phyloP scores from a whole-genome alignment of 495 filamentous ascomycete species.

The Lophiotrema nucula region DNA sequence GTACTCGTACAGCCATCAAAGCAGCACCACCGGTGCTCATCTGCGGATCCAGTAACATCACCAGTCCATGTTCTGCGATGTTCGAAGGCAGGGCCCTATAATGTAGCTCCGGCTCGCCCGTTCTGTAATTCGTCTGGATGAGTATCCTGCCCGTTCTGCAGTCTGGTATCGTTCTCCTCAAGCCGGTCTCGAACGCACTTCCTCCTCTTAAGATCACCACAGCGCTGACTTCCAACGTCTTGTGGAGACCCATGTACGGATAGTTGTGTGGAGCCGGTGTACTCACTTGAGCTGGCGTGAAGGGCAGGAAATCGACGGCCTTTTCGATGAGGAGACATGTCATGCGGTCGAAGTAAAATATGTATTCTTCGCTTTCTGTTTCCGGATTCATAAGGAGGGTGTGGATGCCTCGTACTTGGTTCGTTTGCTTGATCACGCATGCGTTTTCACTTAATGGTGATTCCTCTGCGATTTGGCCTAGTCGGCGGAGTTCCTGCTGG shows the following conservation, averaged over 20 bases:
- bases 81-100: slow-evolving; percentile 71
- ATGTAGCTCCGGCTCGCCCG: slow-evolving; percentile 88
- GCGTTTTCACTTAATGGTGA: slow-evolving; percentile 73
- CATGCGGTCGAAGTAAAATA: slow-evolving; percentile 93
- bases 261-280: slow-evolving; percentile 60
- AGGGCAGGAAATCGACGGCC: slow-evolving; percentile 70
- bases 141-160: slow-evolving; percentile 84
- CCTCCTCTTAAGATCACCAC: slow-evolving; percentile 88
- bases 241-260: slow-evolving; percentile 65
- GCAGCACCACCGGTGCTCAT: slow-evolving; percentile 92
- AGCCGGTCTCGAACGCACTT: slow-evolving; percentile 78
- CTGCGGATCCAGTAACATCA: slow-evolving; percentile 87
- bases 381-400: slow-evolving; percentile 83
- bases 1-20: slow-evolving; percentile 90
- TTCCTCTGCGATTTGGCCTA: slow-evolving; percentile 66
- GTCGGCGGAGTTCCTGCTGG: slow-evolving; percentile 67
- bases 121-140: slow-evolving; percentile 82
- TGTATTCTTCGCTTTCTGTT: slow-evolving; percentile 82
- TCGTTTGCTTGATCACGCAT: slow-evolving; percentile 65
- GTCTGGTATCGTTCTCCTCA: slow-evolving; percentile 86
- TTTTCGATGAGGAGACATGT: slow-evolving; percentile 80
- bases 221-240: slow-evolving; percentile 72
- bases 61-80: slow-evolving; percentile 68
- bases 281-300: slow-evolving; percentile 56
- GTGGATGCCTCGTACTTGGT: slow-evolving; percentile 81